Base-by-base conservation (phyloP, 2,329 filamentous ascomycete genomes). In the Plectosphaerella cucumerina region DNA sequence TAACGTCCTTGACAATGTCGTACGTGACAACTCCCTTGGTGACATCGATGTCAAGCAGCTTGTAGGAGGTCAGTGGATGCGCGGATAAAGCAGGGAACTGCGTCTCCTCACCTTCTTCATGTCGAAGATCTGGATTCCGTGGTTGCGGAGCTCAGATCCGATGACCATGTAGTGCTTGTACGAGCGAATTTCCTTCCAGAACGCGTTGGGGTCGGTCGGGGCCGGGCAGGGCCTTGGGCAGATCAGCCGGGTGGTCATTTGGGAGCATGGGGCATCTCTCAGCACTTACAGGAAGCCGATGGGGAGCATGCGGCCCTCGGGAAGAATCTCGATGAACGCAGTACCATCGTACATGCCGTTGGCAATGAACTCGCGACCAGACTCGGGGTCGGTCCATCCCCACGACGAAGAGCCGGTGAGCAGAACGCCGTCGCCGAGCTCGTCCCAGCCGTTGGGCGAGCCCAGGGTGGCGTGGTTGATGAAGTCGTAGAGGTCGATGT, bases 101-200 rank as follows among this genome's bases (percentile, higher is more conserved):
- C 5, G 9, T 5, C 5, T 26, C 23, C 26, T 31, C 26, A 82
- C 70, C 68, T 66, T 83, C 58, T 69, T 78, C 75, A 83, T 72
- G 60, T 85, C 81, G 57, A 85, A 85, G 61, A 84, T 76, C 64
- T 85, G 81, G 43, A 85, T 73, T 31, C 77, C 76, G 60, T 84
- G 81, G 46, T 65, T 61, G 10, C 59, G 57, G 6, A 76, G 74
- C 58, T 71, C 68, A 49, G 64, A 68, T 23, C 68, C 68, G 37
- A 71, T 66, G 50, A 69, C 55, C 54, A 64, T 57, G 56, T 61
- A 65, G 55, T 63, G 58, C 45, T 60, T 60, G 59, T 60, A 70
- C 1, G 65, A 60, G 18, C 63, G 59, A 54, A 70, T 67, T 58
- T 70, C 67, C 14, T 64, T 59, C 67, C 67, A 70, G 34, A 60